Conservation (phyloP, 106 monocot species). For the Iris macrosiphon region DNA sequence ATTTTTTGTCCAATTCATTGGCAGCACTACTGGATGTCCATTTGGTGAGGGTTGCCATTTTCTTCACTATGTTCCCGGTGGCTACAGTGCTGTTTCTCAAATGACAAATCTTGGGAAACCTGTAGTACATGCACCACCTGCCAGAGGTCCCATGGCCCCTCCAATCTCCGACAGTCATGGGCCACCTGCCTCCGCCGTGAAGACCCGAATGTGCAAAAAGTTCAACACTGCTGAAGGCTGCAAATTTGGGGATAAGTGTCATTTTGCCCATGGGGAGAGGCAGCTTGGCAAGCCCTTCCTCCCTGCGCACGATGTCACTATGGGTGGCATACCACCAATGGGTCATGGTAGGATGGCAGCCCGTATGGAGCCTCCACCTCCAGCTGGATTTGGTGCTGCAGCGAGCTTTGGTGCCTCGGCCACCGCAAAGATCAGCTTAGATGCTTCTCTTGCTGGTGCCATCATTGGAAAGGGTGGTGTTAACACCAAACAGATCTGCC, state of each 20-base stretch:
- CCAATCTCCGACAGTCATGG: constrained; percentile 17
- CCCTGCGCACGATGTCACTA: constrained; percentile 9
- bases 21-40: constrained; percentile 70
- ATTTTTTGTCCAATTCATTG: background rate
- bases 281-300: constrained; percentile 23
- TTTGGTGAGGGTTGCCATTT: constrained; percentile 79
- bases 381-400: constrained; percentile 13
- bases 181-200: constrained; percentile 18
- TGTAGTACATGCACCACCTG: constrained; percentile 14
- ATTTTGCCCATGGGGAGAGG: constrained; percentile 38
- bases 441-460: constrained; percentile 56
- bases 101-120: constrained; percentile 38
- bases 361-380: constrained; percentile 10
- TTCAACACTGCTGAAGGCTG: constrained; percentile 31
- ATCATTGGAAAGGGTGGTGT: constrained; percentile 71
- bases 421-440: constrained; percentile 64
- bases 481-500: constrained; percentile 70
- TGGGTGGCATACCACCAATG: constrained; percentile 17
- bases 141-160: constrained; percentile 23
- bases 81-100: constrained; percentile 43
- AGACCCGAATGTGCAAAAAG: constrained; percentile 47
- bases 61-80: constrained; percentile 69
- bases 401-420: constrained; percentile 57
- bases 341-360: constrained; percentile 9
- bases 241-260: constrained; percentile 38